Base-by-base conservation (phyloP, 2,329 filamentous ascomycete genomes). In the Cryphonectria radicalis region DNA sequence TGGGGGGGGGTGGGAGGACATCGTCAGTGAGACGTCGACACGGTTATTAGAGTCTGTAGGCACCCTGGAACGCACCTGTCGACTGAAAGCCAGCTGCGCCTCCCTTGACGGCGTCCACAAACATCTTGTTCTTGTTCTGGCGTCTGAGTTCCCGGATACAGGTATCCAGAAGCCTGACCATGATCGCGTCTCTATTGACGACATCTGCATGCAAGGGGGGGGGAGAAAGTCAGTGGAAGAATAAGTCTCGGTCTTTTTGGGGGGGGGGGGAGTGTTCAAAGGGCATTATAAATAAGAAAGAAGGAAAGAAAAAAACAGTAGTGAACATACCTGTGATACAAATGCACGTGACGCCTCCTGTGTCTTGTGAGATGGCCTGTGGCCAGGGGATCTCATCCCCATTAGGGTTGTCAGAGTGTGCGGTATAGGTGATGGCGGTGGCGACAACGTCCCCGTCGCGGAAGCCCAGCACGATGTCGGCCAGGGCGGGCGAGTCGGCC, bases 331-430 rank as follows among this genome's bases (percentile, higher is more conserved):
- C 85, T 76, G 82, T 80, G 73, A 90, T 85, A 78, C 86, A 90
- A 67, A 90, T 86, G 77, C 88, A 90, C n/a, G 87, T 85, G 50
- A 89, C 84, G 37, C 88, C 88, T 63, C 88, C 88, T 59, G 88
- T 84, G 71, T 86, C 82, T 60, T 79, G 77, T 14, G 84, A 85
- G 70, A 89, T 84, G 2, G 79, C 81, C 59, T 80, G 79, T 8
- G 87, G 83, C 88, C 88, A 90, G 1, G 88, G 88, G 13, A 90
- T 78, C 74, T 90, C 87, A 7, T 81, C 80, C 13, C 83, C 81
- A 25, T 83, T 81, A 1, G 82, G 82, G 64, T 84, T 87, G 4
- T 82, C 84, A 43, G 82, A 81, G 62, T 79, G 80, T 13, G 84
- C 83, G 17, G 82, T 81, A 74, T 89, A 90, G 7, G 85, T 86